phyloP scores from a whole-genome alignment of 2,329 filamentous ascomycete genomes.

The Thelonectria olida region DNA sequence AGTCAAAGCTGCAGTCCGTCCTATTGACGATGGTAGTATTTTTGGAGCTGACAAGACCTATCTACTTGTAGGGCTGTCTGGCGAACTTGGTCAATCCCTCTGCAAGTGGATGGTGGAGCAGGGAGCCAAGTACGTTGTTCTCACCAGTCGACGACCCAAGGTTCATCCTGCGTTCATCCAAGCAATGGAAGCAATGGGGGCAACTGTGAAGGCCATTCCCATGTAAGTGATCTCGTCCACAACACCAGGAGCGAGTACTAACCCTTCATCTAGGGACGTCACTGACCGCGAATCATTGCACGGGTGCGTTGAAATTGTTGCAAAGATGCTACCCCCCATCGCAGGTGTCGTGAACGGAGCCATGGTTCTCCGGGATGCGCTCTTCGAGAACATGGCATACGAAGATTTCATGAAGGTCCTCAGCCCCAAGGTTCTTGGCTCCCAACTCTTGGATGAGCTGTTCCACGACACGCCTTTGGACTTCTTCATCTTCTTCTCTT shows the following conservation, averaged over 20 bases:
- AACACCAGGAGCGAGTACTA: no score
- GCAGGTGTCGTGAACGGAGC: constrained; percentile 54
- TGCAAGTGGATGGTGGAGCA: constrained; percentile 50
- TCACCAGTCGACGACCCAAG: constrained; percentile 51
- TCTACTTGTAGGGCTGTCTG: constrained; percentile 44
- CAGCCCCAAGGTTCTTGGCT: constrained; percentile 51
- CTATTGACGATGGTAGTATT: neutral
- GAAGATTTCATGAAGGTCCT: constrained; percentile 41
- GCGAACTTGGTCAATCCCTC: constrained; percentile 48
- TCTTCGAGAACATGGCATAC: constrained; percentile 43
- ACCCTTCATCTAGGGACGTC: constrained; percentile 9
- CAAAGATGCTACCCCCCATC: constrained; percentile 43
- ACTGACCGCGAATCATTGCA: constrained; percentile 12
- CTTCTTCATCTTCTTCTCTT: constrained; percentile 55
- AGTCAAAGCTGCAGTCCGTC: neutral
- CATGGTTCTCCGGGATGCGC: constrained; percentile 52
- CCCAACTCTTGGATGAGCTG: constrained; percentile 42
- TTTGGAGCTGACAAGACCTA: constrained; percentile 44
- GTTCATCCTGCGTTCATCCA: constrained; percentile 43
- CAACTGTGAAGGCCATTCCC: constrained; percentile 17
- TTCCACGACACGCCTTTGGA: constrained; percentile 44
- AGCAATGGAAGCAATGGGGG: neutral
- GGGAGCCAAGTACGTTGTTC: constrained; percentile 48
- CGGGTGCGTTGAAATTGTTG: constrained; percentile 26
- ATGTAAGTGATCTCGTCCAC: no score